Evolutionary conservation across 495 filamentous ascomycete species (phyloP).

Genomic region (Durotheca rogersii): DNA sequence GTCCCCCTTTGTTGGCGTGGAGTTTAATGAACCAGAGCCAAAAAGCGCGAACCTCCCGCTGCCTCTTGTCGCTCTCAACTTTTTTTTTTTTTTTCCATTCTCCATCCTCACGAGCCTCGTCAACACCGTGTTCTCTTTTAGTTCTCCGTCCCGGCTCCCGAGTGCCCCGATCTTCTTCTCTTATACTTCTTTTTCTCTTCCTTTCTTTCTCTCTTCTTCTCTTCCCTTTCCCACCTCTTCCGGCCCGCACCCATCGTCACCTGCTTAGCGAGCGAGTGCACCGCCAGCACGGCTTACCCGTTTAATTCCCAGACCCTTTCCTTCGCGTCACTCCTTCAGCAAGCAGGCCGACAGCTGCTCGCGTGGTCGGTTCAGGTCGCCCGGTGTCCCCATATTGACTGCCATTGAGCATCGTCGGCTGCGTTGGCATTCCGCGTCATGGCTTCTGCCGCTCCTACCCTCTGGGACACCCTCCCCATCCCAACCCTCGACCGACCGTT

Average conservation of each 20-base stretch:
- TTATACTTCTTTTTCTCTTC: slow-evolving; percentile 21
- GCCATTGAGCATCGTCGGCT: slow-evolving; percentile 5
- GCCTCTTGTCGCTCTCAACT: slow-evolving; percentile 16
- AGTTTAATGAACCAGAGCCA: slow-evolving; percentile 28
- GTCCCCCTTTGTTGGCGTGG: slow-evolving; percentile 36
- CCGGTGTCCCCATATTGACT: no score
- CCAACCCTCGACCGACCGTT: slow-evolving; percentile 91
- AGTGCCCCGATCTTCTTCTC: slow-evolving; percentile 26
- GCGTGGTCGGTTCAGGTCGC: no score
- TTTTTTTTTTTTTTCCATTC: slow-evolving; percentile 25
- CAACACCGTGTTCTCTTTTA: slow-evolving; percentile 11
- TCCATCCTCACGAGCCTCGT: slow-evolving; percentile 21
- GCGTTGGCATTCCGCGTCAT: slow-evolving; percentile 32
- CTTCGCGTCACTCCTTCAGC: slow-evolving; percentile 41
- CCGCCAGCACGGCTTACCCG: no score
- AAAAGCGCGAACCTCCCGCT: slow-evolving; percentile 3
- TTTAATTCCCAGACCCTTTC: slow-evolving; percentile 8
- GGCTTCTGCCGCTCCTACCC: slow-evolving; percentile 48
- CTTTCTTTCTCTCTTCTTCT: slow-evolving; percentile 15
- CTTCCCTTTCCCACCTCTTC: slow-evolving; percentile 15
- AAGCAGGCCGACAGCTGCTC: slow-evolving; percentile 7
- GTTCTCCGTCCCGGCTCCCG: slow-evolving; percentile 29
- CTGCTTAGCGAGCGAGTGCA: slow-evolving; percentile 7
- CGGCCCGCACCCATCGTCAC: slow-evolving; percentile 3
- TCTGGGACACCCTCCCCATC: slow-evolving; percentile 64